Conservation (phyloP, 805 yeast species). For the Candida loeiensis region DNA sequence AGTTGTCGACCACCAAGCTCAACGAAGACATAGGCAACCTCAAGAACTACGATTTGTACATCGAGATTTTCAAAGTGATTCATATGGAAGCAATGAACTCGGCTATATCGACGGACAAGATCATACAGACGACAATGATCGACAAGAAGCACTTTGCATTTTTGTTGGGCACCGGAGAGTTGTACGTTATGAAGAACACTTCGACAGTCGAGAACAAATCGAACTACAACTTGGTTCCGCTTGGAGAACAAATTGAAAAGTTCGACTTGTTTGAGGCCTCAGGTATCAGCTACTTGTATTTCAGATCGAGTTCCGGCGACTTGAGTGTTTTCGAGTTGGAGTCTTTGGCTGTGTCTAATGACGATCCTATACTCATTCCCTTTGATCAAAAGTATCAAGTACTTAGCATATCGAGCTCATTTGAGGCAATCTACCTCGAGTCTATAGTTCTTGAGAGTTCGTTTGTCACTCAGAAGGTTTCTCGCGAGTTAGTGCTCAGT, state of each 20-base stretch:
- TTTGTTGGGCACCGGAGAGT: slow-evolving; percentile 36
- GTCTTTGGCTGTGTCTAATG: slow-evolving; percentile 15
- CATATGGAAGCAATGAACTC: slow-evolving; percentile 31
- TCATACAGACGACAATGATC: slow-evolving; percentile 24
- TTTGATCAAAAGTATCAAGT: slow-evolving; percentile 15
- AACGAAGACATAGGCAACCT: slow-evolving; percentile 7
- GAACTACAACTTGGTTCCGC: slow-evolving; percentile 23
- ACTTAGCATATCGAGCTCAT: slow-evolving; percentile 20
- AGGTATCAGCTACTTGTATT: slow-evolving; percentile 18
- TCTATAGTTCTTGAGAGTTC: slow-evolving; percentile 21
- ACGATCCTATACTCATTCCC: slow-evolving; percentile 21
- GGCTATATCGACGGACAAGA: slow-evolving; percentile 21
- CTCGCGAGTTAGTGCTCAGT: slow-evolving; percentile 42
- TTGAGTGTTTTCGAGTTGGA: slow-evolving; percentile 26
- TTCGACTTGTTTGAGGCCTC: slow-evolving; percentile 25
- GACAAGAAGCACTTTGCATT: slow-evolving; percentile 33
- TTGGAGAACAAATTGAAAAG: slow-evolving; percentile 29
- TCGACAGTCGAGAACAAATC: slow-evolving; percentile 7
- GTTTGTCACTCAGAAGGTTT: slow-evolving; percentile 28
- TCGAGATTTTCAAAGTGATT: slow-evolving; percentile 30
- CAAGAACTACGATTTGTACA: slow-evolving; percentile 23
- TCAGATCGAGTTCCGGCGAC: slow-evolving; percentile 34
- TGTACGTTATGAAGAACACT: slow-evolving; percentile 35
- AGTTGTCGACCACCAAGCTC: slow-evolving; percentile 12
- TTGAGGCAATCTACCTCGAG: slow-evolving; percentile 44